Conservation (phyloP, 2,329 filamentous ascomycete species). For the Nannizziopsis arthrosporioides region DNA sequence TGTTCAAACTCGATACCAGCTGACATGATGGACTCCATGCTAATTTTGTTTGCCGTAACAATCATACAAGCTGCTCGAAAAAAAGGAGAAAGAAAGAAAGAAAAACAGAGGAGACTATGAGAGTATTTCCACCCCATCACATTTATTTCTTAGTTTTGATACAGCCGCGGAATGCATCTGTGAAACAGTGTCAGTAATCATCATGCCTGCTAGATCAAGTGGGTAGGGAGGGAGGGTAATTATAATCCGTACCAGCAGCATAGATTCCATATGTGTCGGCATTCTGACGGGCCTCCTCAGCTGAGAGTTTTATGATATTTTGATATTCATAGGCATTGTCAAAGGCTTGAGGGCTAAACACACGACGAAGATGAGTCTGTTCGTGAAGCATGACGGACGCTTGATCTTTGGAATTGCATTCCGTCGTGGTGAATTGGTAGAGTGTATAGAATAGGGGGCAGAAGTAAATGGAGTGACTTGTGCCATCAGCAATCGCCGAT, state of each 20-base stretch:
- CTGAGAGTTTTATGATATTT: constrained; percentile 36
- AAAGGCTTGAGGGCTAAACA: constrained; percentile 44
- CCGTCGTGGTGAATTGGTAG: constrained; percentile 19
- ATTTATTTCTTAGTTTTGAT: too few species aligned
- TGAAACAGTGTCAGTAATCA: too few species aligned
- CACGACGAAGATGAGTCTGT: constrained; percentile 49
- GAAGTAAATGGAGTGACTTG: constrained; percentile 40
- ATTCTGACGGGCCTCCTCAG: constrained; percentile 45
- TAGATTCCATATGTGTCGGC: constrained; percentile 51
- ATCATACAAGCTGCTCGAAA: too few species aligned
- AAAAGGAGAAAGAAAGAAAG: too few species aligned
- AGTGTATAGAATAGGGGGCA: constrained; percentile 34
- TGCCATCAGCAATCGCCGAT: constrained; percentile 46
- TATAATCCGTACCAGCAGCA: constrained; percentile 32
- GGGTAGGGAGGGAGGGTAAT: too few species aligned
- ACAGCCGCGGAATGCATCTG: too few species aligned
- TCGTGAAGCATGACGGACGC: constrained; percentile 56
- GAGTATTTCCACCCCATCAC: too few species aligned
- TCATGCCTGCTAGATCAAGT: too few species aligned
- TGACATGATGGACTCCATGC: too few species aligned
- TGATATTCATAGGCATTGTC: constrained; percentile 51
- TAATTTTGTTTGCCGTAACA: too few species aligned
- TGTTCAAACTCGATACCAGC: too few species aligned
- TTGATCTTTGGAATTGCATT: constrained; percentile 55
- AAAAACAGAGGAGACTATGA: too few species aligned